phyloP scores from a whole-genome alignment of 495 filamentous ascomycete genomes.

The Choiromyces venosus region DNA sequence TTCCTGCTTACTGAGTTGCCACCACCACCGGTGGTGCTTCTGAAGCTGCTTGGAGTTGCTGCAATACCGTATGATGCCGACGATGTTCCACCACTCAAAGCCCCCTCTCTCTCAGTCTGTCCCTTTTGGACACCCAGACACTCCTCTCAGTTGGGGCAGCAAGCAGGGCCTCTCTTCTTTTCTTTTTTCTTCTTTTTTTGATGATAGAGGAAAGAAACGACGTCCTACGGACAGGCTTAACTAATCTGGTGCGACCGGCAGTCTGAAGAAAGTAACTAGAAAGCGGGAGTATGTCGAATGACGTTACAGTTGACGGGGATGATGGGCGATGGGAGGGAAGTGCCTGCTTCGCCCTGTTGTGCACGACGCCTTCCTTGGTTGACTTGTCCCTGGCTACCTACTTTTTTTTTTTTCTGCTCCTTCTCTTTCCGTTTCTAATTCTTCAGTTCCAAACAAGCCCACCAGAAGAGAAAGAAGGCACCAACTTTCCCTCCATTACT shows the following conservation, averaged over 20 bases:
- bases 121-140: background rate
- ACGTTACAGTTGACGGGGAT: conserved; percentile 36
- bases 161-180: background rate
- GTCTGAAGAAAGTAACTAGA: conserved; percentile 23
- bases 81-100: background rate
- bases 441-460: background rate
- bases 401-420: background rate
- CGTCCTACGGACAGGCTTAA: background rate
- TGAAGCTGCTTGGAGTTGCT: background rate
- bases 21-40: background rate
- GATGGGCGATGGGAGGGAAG: conserved; percentile 27
- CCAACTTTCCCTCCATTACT: background rate
- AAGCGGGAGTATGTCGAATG: conserved; percentile 32
- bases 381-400: background rate
- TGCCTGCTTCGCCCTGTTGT: conserved; percentile 26
- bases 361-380: conserved; percentile 31
- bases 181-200: background rate
- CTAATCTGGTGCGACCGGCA: conserved; percentile 22
- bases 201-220: background rate
- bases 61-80: background rate
- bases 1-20: background rate
- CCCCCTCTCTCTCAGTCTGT: background rate
- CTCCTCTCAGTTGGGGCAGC: background rate
- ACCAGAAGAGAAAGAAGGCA: background rate
- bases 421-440: background rate